Evolutionary conservation across 768 basidiomycete genomes (phyloP).

Genomic region (Trametes villosa): DNA sequence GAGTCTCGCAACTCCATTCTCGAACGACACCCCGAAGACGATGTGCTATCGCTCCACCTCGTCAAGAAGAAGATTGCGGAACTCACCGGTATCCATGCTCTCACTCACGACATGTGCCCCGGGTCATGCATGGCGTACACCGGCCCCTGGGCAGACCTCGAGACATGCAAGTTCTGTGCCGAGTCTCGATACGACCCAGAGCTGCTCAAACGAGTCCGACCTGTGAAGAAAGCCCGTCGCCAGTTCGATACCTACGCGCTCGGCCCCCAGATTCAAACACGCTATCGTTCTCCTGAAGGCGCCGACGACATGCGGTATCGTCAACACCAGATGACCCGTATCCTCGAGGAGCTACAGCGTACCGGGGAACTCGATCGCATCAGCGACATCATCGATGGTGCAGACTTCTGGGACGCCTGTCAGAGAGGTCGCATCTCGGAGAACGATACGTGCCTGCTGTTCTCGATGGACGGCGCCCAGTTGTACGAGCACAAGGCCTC

Average conservation of each 20-base stretch:
- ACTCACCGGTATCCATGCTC: conserved; percentile 34
- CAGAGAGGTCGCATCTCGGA: conserved; percentile 24
- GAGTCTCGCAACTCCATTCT: not conserved
- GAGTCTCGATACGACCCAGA: conserved; percentile 35
- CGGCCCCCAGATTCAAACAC: conserved; percentile 49
- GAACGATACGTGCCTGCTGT: conserved; percentile 29
- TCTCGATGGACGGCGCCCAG: conserved; percentile 34
- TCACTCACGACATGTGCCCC: conserved; percentile 45
- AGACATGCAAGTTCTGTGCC: conserved; percentile 37
- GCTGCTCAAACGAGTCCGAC: not conserved
- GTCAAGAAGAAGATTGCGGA: conserved; percentile 2
- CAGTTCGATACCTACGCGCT: conserved; percentile 44
- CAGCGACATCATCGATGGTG: conserved; percentile 37
- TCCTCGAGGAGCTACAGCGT: not conserved
- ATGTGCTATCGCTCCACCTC: not conserved
- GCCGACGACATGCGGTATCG: conserved; percentile 5
- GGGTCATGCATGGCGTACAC: conserved; percentile 46
- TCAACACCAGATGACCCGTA: not conserved
- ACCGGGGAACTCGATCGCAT: not conserved
- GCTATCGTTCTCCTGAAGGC: conserved; percentile 23
- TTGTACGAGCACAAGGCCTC: conserved; percentile 37
- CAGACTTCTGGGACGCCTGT: conserved; percentile 35
- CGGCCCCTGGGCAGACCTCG: conserved; percentile 37
- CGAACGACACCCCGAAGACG: not conserved
- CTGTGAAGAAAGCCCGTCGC: conserved; percentile 25